Base-by-base conservation (phyloP, 148 eudicot genomes). In the Pouteria glomerata region DNA sequence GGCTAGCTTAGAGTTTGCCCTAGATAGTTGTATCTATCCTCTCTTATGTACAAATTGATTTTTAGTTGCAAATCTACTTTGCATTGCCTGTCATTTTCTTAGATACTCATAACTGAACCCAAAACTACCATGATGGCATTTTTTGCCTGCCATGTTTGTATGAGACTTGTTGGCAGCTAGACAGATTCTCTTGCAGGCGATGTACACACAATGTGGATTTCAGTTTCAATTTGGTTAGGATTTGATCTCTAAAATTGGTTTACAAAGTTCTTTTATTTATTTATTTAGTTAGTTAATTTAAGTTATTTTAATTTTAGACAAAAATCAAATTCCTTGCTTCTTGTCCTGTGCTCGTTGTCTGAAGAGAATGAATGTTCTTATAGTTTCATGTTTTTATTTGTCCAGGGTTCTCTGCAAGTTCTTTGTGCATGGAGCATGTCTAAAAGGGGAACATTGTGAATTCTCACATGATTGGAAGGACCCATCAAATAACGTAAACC, bases 391-490 rank as follows among this genome's bases (percentile, higher is more conserved):
- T 41, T 63, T 73, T 31, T 73, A 34, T 74, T 31, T 48, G 26
- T 76, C 29, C 53, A 95, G 97, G 90, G 79, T 87, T 72, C 88
- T 89, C 44, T 95, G 99, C 89, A 95, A 95, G 83, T 95, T 92
- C 77, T 95, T 84, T 73, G 91, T 85, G 18, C 92, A 92, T 74
- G 99, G 99, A 66, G 97, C 99, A 52, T 95, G 99, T 73, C 74
- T 95, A 11, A 95, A 95, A 81, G 99, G 97, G 71, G 97, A 86
- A 6, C 79, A 88, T 78, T 95, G 99, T 74, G 96, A 92, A 81
- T 95, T 85, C 71, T 87, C 94, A 24, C 97, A 95, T 85, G 97
- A 95, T 73, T 90, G 99, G 99, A 92, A 82, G 65, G 88, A 83
- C 73, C 93, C 97, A 24, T 71, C 97, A 35, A 92, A 95, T 77